Conservation (phyloP, 768 basidiomycete species). For the Leccinum arenicola region DNA sequence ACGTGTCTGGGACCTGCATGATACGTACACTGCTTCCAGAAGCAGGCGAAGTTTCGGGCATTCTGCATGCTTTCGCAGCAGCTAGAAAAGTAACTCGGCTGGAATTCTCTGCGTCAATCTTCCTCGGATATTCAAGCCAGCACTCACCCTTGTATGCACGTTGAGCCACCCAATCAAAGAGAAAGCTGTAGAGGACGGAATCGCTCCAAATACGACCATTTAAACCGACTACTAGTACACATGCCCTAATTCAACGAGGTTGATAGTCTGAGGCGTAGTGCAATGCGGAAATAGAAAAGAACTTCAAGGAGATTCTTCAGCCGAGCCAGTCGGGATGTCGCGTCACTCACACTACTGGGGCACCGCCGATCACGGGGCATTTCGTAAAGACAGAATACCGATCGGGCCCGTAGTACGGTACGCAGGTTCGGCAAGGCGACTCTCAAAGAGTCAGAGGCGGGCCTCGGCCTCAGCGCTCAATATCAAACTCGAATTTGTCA, state of each 20-base stretch:
- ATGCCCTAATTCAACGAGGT: neutral
- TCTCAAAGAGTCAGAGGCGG: too few species aligned
- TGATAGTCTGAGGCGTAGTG: neutral
- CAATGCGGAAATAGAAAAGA: neutral
- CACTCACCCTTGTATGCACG: neutral
- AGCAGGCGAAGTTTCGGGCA: neutral
- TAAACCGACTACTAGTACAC: neutral
- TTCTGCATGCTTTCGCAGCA: neutral
- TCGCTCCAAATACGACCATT: neutral
- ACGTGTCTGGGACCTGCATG: neutral
- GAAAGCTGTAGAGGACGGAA: neutral
- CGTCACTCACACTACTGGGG: neutral
- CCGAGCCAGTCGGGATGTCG: constrained; percentile 20
- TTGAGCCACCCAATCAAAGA: neutral
- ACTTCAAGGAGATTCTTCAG: neutral
- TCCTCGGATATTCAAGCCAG: too few species aligned
- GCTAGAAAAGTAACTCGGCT: constrained; percentile 1
- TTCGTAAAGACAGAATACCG: constrained; percentile 6
- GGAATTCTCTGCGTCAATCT: neutral
- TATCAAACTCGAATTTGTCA: too few species aligned
- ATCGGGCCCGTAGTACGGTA: neutral
- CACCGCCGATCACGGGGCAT: constrained; percentile 25
- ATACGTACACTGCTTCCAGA: constrained; percentile 10
- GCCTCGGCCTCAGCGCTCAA: too few species aligned
- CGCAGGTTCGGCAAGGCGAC: too few species aligned